Evolutionary conservation across 1,284 basidiomycete genomes (phyloP).

Genomic region (Melampsora americana): DNA sequence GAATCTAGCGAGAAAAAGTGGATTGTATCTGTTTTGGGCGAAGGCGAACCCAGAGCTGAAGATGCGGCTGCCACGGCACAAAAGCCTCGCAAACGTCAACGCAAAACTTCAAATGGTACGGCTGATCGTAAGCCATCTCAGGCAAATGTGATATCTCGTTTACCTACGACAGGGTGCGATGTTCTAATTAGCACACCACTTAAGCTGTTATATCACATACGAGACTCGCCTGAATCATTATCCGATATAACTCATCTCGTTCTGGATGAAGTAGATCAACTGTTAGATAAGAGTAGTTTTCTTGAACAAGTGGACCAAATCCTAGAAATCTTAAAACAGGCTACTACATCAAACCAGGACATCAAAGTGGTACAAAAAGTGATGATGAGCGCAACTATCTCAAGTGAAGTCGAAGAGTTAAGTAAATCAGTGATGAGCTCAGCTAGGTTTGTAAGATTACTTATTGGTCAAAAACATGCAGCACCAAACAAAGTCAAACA

Average conservation of each 20-base stretch:
- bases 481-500: constrained; percentile 58
- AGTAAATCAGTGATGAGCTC: constrained; percentile 73
- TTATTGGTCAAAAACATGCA: constrained; percentile 74
- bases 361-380: constrained; percentile 67
- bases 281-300: constrained; percentile 79
- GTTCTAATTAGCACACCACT: constrained; percentile 77
- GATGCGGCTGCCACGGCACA: neutral
- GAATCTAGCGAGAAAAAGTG: neutral
- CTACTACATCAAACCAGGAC: neutral
- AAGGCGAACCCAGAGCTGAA: neutral
- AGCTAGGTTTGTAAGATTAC: constrained; percentile 69
- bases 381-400: constrained; percentile 90
- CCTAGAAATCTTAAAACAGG: constrained; percentile 71
- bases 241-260: constrained; percentile 74
- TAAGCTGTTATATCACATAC: constrained; percentile 70
- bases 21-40: neutral
- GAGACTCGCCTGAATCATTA: constrained; percentile 66
- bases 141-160: neutral
- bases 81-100: constrained; percentile 3
- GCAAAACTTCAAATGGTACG: neutral
- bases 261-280: constrained; percentile 79
- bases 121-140: neutral
- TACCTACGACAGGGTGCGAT: constrained; percentile 56
- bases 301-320: constrained; percentile 84
- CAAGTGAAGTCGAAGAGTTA: constrained; percentile 78